Base-by-base conservation (phyloP, 2,329 filamentous ascomycete species). In the Trichoderma sp. region DNA sequence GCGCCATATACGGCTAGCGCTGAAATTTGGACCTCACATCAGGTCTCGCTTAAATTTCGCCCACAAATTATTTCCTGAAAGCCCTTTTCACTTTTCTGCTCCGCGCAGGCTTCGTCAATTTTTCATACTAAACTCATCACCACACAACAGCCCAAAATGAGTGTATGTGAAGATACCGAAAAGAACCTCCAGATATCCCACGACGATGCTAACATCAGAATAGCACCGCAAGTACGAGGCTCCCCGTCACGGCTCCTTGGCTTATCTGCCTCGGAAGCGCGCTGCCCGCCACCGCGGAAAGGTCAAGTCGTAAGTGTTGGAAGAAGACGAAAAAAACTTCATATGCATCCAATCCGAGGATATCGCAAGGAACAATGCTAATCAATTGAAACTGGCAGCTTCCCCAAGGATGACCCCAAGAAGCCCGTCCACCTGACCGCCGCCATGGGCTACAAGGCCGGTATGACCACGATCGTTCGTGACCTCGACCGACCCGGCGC, bases 351-450 rank as follows among this genome's bases (percentile, higher is more conserved):
- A 39, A 43, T 43, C 43, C 34, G 32, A 15, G 34, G 57, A 20
- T n/a, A 59, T 36, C 32, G 43, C 12, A 64, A 50, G 26, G 6
- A 32, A 36, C 39, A 58, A 75, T 72, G 77, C 78, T 80, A 75
- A 79, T 71, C 73, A 74, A 74, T 77, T 75, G 68, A 73, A 71
- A 43, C 73, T 73, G 71, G 79, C 82, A 97, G 94, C 87, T 99
- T 99, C 92, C 96, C 96, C 84, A 98, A 98, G 92, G 96, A 99
- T 93, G 95, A 99, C 90, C 88, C 94, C 83, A 98, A 98, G 93
- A 97, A 98, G 92, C 93, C 95, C 82, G 94, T 98, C 85, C 96
- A 99, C 90, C 91, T 99, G 82, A 99, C 96, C 76, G 96, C 96
- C 82, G 87, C 94, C 82, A 95, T 98, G 92, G 96, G 96, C 85